phyloP scores from a whole-genome alignment of 352 stramenopile genomes.

The Thraustochytrium sp. region DNA sequence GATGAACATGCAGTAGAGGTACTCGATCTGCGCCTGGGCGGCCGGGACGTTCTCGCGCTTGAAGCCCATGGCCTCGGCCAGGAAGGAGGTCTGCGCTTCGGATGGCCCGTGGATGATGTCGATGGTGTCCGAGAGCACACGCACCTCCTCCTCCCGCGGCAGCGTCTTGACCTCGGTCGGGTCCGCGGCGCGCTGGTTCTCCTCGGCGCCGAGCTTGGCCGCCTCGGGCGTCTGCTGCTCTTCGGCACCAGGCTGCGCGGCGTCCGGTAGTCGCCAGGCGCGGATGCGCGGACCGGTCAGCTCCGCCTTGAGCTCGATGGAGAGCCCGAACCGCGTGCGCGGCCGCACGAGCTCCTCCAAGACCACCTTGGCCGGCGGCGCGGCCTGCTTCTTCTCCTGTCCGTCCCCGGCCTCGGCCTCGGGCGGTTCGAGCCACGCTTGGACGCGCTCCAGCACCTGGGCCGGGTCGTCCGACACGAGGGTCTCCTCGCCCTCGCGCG shows the following conservation, averaged over 20 bases:
- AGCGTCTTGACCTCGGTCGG: too few relatives aligned
- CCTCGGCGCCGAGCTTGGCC: too few relatives aligned
- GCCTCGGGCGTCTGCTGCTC: neutral
- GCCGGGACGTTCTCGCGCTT: slow-evolving; percentile 40
- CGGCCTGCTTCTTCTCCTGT: too few relatives aligned
- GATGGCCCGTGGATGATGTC: slow-evolving; percentile 85
- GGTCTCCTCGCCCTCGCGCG: neutral
- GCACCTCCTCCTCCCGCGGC: neutral
- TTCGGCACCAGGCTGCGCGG: neutral
- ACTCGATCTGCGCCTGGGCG: slow-evolving; percentile 51
- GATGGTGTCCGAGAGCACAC: slow-evolving; percentile 63
- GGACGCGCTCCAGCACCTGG: neutral
- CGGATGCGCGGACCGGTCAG: neutral
- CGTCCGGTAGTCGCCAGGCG: neutral
- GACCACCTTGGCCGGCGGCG: too few relatives aligned
- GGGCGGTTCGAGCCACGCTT: neutral
- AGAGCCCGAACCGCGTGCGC: neutral
- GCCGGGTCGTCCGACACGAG: neutral
- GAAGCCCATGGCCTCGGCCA: slow-evolving; percentile 66
- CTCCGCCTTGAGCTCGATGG: neutral
- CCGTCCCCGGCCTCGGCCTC: neutral
- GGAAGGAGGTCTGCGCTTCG: slow-evolving; percentile 62
- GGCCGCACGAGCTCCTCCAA: neutral
- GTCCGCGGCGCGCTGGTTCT: too few relatives aligned
- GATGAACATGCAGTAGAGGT: slow-evolving; percentile 93